Conservation (phyloP, 371 early-diverging fungal species). For the Globomyces sp. region DNA sequence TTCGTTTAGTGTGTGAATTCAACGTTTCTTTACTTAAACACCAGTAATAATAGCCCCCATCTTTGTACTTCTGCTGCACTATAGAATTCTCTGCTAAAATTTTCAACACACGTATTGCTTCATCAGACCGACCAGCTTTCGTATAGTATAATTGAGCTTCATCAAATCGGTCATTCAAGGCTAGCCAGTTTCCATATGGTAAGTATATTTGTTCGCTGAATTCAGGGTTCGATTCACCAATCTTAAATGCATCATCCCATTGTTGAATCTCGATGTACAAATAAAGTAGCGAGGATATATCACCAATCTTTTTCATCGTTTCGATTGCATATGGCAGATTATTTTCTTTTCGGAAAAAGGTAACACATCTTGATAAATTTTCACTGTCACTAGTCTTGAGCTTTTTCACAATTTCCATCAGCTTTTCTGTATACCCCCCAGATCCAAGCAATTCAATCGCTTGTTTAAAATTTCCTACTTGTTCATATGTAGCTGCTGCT, state of each 20-base stretch:
- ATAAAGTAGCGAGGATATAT: conserved; percentile 38
- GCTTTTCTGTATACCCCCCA: conserved; percentile 42
- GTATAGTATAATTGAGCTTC: conserved; percentile 51
- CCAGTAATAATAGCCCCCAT: conserved; percentile 49
- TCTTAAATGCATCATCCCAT: conserved; percentile 54
- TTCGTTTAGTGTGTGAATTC: conserved; percentile 1
- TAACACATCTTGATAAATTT: conserved; percentile 40
- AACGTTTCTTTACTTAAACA: conserved; percentile 38
- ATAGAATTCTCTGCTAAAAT: conserved; percentile 44
- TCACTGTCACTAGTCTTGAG: conserved; percentile 41
- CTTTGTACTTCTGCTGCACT: conserved; percentile 42
- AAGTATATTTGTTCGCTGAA: conserved; percentile 37
- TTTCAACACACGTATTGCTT: conserved; percentile 46
- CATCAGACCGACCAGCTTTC: conserved; percentile 49
- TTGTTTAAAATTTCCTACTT: conserved; percentile 52
- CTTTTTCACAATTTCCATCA: conserved; percentile 45
- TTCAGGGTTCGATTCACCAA: conserved; percentile 47
- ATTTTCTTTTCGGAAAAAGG: conserved; percentile 42
- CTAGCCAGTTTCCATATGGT: conserved; percentile 54
- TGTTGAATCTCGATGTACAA: conserved; percentile 45
- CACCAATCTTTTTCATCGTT: conserved; percentile 45
- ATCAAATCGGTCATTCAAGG: conserved; percentile 43
- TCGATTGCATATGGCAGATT: conserved; percentile 44
- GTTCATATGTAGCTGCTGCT: conserved; percentile 52
- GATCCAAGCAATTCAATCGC: conserved; percentile 52